Evolutionary conservation across 2,329 filamentous ascomycete species (phyloP), one percentile per base, ranked within the genome.

Genomic region (Fusarium neocosmosporiellum): DNA sequence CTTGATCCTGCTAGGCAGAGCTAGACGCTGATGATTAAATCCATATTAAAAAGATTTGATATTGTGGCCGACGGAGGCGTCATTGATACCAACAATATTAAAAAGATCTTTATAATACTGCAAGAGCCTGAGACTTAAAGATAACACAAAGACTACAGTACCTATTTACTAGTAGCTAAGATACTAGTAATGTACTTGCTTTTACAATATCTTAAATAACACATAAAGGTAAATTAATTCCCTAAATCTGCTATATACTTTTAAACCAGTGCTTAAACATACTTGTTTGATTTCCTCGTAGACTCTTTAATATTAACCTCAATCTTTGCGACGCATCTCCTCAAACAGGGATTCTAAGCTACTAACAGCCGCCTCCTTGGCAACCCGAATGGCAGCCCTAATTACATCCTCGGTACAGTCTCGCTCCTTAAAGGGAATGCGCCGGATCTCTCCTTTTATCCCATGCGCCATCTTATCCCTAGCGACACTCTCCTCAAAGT

Each of bases 1-100:
- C 58, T 78, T 43, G 76, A 78, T 50, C 76, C 76, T 66, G 76
- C 76, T 31, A 67, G 76, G 22, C 76, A 78, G 46, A 61, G 69
- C 18, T 78, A 73, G 65, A 34, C 11, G 16, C 33, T n/a, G 8
- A 14, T 7, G n/a, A 9, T 22, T 36, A 20, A 54, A 22, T 31
- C 3, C 2, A 55, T 55, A 10, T 22, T 36, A 16, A 33, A 29
- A n/a, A n/a, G n/a, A n/a, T n/a, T n/a, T n/a, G n/a, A n/a, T n/a
- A n/a, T n/a, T n/a, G n/a, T n/a, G n/a, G n/a, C n/a, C n/a, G n/a
- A n/a, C n/a, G n/a, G n/a, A n/a, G n/a, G n/a, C n/a, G n/a, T n/a
- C n/a, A n/a, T n/a, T n/a, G n/a, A n/a, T n/a, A n/a, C n/a, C n/a
- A n/a, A n/a, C n/a, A n/a, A n/a, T n/a, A n/a, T n/a, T n/a, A n/a